Evolutionary conservation across 352 stramenopile genomes (phyloP).

Genomic region (Phytopythium kandeliae): DNA sequence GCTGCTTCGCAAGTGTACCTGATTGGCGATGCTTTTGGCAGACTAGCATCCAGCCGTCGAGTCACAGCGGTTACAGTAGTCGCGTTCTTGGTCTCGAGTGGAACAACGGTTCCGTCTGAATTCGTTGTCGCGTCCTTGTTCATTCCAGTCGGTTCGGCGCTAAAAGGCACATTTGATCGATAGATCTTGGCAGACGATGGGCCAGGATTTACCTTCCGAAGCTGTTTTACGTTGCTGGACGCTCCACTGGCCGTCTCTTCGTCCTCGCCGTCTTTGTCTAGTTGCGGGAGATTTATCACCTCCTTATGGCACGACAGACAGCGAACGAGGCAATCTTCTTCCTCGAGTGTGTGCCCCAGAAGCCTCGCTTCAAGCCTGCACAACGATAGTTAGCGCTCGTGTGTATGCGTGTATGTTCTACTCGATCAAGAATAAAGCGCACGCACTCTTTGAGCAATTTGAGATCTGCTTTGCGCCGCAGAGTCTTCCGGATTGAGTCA

Average conservation of each 20-base stretch:
- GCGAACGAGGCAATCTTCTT: conserved; percentile 61
- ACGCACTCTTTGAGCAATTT: conserved; percentile 63
- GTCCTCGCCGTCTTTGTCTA: conserved; percentile 21
- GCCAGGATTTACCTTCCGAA: conserved; percentile 49
- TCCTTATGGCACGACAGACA: conserved; percentile 73
- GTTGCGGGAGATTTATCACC: conserved; percentile 17
- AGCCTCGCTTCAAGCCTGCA: conserved; percentile 48
- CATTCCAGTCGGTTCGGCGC: conserved; percentile 16
- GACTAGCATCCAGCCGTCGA: not conserved
- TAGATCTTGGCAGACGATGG: conserved; percentile 47
- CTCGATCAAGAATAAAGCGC: not conserved
- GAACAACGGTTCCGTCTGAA: not conserved
- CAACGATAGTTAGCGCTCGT: too few species aligned
- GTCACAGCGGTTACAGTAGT: not conserved
- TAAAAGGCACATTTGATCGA: conserved; percentile 59
- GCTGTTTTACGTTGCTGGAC: conserved; percentile 6
- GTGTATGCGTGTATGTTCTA: too few species aligned
- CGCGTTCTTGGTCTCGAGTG: not conserved
- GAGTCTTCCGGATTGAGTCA: conserved; percentile 31
- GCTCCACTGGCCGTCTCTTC: conserved; percentile 4
- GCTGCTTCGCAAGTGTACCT: conserved; percentile 12
- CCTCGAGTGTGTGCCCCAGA: conserved; percentile 37
- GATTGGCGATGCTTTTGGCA: conserved; percentile 16
- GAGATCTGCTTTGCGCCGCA: conserved; percentile 54
- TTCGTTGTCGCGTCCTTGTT: not conserved